phyloP scores from a whole-genome alignment of 345 rosid genomes.

The Mercurialis annua region DNA sequence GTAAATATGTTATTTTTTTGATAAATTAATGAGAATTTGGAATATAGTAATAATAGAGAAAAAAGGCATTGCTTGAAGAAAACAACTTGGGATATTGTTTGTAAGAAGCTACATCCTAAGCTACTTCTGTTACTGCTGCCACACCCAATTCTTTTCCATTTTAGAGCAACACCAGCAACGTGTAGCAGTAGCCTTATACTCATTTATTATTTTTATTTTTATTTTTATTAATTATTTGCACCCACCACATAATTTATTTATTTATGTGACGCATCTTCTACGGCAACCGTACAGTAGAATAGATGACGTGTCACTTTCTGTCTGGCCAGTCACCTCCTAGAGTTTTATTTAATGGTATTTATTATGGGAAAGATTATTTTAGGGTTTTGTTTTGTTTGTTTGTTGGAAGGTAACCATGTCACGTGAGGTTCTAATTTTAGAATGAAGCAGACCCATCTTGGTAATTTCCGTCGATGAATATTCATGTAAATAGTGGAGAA shows the following conservation, averaged over 20 bases:
- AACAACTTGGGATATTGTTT: conserved; percentile 30
- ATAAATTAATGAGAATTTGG: background rate
- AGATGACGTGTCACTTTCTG: conserved; percentile 27
- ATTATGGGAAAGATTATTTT: background rate
- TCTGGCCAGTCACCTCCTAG: conserved; percentile 5
- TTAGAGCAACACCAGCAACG: conserved; percentile 6
- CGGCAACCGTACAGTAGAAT: conserved; percentile 23
- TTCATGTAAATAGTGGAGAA: no score
- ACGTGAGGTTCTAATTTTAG: background rate
- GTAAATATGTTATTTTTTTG: no score
- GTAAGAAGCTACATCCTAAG: background rate
- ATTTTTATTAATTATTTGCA: no score
- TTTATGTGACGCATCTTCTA: conserved; percentile 24
- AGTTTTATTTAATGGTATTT: conserved; percentile 7
- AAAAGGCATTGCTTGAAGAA: conserved; percentile 52
- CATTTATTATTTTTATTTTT: conserved; percentile 15
- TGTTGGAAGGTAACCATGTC: conserved; percentile 3
- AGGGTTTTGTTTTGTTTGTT: background rate
- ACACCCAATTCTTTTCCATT: background rate
- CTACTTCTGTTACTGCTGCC: no score
- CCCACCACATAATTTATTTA: background rate
- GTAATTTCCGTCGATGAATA: background rate
- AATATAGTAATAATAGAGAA: no score
- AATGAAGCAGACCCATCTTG: background rate
- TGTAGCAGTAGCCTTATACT: conserved; percentile 14